Base-by-base conservation (phyloP, 2,329 filamentous ascomycete genomes). In the Macrophomina pseudophaseolina region DNA sequence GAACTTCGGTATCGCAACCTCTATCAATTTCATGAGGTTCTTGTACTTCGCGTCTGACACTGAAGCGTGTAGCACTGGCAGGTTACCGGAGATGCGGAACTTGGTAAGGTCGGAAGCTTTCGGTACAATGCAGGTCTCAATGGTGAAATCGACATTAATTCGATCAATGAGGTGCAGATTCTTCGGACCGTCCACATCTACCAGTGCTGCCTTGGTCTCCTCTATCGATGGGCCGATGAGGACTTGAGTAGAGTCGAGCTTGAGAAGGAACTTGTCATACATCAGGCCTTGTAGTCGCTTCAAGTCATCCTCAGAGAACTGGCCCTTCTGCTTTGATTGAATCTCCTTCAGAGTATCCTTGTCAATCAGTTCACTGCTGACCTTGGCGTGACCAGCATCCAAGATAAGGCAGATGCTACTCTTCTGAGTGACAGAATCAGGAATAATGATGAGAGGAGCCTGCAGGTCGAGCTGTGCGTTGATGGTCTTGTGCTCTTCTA, bases 1-100 rank as follows among this genome's bases (percentile, higher is more conserved):
- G 66, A 98, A 90, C 68, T 91, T 94, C 1, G 95, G 96, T 67
- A 99, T 92, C 0, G 95, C 94, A 66, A 97, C 93, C 68, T 99
- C 94, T 69, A 99, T 94, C 51, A 99, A 85, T 72, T 89, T 94
- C 95, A 99, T 99, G 68, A 99, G 79, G 53, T 88, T 94, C 81
- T 98, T 99, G 83, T 99, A 99, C 77, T 99, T 99, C 44, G 89
- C 89, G 73, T 99, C 96, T 0, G 95, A 98, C 44, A 96, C 90
- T 0, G 91, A 92, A 11, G 92, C 95, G 76, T 98, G 94, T 1
- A 99, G 84, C 63, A 98, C 89, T 0, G 96, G 95, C 64, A 99
- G 84, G 72, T 96, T 93, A 1, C 95, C 95, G 1, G 93, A 96
- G 40, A 99, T 88, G 68, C 92, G 91, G 71, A 97, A 90, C 73